Evolutionary conservation across 2,329 filamentous ascomycete species (phyloP).

Genomic region (Pseudogymnoascus sp.): DNA sequence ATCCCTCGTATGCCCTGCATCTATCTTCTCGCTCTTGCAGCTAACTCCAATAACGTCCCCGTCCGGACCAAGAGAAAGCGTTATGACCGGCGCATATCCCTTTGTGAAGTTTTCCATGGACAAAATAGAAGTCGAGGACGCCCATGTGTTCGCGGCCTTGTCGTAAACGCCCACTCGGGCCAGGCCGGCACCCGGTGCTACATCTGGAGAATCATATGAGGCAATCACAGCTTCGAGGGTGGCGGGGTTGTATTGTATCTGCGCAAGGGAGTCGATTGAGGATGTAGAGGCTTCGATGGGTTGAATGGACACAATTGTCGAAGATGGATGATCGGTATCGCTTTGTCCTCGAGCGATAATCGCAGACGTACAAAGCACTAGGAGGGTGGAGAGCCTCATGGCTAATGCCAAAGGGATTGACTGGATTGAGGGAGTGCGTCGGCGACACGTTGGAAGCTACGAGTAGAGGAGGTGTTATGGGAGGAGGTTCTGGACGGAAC

Average conservation of each 20-base stretch:
- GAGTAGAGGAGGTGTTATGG: neutral
- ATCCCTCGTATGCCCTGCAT: conserved; percentile 56
- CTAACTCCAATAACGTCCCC: conserved; percentile 43
- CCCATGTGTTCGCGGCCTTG: conserved; percentile 38
- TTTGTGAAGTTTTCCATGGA: conserved; percentile 51
- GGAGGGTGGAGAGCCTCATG: neutral
- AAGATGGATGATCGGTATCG: neutral
- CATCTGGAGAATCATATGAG: conserved; percentile 49
- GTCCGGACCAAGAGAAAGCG: conserved; percentile 41
- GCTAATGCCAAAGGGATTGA: neutral
- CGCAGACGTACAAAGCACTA: neutral
- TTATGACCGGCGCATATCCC: conserved; percentile 50
- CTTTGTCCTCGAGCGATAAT: neutral
- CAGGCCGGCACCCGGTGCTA: conserved; percentile 37
- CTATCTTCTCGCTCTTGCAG: conserved; percentile 49
- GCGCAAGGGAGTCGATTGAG: conserved; percentile 47
- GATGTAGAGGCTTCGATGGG: conserved; percentile 16
- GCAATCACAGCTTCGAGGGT: conserved; percentile 38
- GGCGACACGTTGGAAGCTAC: neutral
- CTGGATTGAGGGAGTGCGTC: neutral
- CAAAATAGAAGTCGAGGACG: conserved; percentile 47
- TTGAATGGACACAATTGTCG: conserved; percentile 24
- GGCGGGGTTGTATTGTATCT: conserved; percentile 47
- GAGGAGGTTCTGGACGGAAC: neutral
- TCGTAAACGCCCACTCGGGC: conserved; percentile 54